Percentiles rank a stretch among this genome's conserved stretches.
Evolutionary conservation across 2,329 filamentous ascomycete species (phyloP).

Genomic region (Epichloe baconii): DNA sequence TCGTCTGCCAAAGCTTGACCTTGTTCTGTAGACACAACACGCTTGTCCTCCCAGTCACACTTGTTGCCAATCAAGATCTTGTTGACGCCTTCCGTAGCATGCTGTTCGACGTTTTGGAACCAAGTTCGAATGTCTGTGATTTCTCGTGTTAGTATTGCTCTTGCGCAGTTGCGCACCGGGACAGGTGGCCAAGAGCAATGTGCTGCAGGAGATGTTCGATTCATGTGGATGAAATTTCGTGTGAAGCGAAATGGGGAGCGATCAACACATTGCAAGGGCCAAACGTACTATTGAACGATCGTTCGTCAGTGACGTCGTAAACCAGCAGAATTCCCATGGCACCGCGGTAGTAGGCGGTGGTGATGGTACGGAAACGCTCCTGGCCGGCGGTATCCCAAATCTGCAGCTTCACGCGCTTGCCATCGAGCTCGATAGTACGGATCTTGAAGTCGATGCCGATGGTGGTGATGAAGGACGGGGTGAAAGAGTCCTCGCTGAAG

Average conservation of each 20-base stretch:
- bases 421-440: constrained; percentile 94
- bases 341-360: constrained; percentile 94
- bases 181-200: background rate
- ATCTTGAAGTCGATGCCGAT: constrained; percentile 99
- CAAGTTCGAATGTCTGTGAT: constrained; percentile 86
- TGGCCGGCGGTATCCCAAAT: constrained; percentile 99
- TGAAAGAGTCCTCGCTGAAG: constrained; percentile 96
- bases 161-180: background rate
- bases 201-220: background rate
- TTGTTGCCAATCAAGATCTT: constrained; percentile 99
- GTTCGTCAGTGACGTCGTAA: constrained; percentile 95
- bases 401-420: constrained; percentile 96
- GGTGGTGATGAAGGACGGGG: constrained; percentile 94
- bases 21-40: constrained; percentile 82
- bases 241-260: background rate
- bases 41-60: constrained; percentile 99
- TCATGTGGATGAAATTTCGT: background rate
- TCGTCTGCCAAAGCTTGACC: constrained; percentile 91
- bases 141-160: background rate
- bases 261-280: background rate
- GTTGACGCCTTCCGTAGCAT: constrained; percentile 97
- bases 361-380: constrained; percentile 97
- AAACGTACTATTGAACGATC: constrained; percentile 80
- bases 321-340: constrained; percentile 97
- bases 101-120: constrained; percentile 98